Conservation (phyloP, 2,329 filamentous ascomycete species). For the Nothopassalora personata region DNA sequence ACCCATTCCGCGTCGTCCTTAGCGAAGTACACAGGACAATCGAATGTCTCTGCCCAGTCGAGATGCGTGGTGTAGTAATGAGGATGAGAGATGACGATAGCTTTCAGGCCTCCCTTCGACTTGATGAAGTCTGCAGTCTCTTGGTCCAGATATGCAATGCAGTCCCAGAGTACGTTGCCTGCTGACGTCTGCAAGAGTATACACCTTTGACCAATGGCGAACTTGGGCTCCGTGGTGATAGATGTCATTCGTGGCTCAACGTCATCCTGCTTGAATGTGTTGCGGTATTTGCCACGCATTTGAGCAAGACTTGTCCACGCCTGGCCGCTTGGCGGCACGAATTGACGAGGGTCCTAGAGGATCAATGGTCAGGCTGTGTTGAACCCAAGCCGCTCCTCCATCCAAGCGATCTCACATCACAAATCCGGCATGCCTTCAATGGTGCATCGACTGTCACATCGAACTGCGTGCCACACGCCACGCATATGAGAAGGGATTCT, state of each 20-base stretch:
- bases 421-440: slow-evolving; percentile 60
- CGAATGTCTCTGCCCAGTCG: slow-evolving; percentile 65
- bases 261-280: slow-evolving; percentile 49
- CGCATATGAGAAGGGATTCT: slow-evolving; percentile 54
- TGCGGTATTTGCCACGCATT: slow-evolving; percentile 42
- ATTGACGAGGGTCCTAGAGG: slow-evolving; percentile 58
- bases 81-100: slow-evolving; percentile 62
- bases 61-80: slow-evolving; percentile 77
- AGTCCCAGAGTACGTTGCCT: slow-evolving; percentile 78
- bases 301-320: slow-evolving; percentile 56
- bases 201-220: slow-evolving; percentile 71
- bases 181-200: slow-evolving; percentile 59
- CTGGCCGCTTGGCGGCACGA: slow-evolving; percentile 59
- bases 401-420: slow-evolving; percentile 53
- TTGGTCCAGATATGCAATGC: slow-evolving; percentile 63
- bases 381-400: neutral
- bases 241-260: slow-evolving; percentile 43
- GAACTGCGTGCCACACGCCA: slow-evolving; percentile 66
- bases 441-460: slow-evolving; percentile 46
- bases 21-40: slow-evolving; percentile 64
- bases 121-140: slow-evolving; percentile 57
- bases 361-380: neutral
- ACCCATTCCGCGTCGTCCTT: slow-evolving; percentile 63
- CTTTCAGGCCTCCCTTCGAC: slow-evolving; percentile 58
- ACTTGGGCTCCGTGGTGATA: slow-evolving; percentile 42